Percentiles rank a stretch among this genome's conserved stretches.
These are phyloP conservation scores for Verticillium albo-atrum DNA, from an alignment of 2,329 filamentous ascomycete species.

Conservation along the genomic window DNA sequence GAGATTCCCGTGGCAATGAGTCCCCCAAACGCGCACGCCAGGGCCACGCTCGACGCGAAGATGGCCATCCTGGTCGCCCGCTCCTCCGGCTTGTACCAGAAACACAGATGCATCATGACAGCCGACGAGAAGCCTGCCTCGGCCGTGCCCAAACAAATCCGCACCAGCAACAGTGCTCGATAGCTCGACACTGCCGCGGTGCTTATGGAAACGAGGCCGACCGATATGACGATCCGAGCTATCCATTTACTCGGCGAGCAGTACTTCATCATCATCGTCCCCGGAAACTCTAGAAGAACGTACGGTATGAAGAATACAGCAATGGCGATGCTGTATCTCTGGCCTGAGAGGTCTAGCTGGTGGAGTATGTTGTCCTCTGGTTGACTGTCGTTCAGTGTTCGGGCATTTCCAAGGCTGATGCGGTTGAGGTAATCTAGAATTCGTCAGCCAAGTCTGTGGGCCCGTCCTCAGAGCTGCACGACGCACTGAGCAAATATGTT, in stretches of 20 bases:
- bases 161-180: slow-evolving; percentile 35
- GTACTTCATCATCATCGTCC: slow-evolving; percentile 23
- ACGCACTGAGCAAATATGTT: slow-evolving; percentile 21
- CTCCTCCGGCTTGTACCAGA: slow-evolving; percentile 58
- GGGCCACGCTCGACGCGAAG: slow-evolving; percentile 52
- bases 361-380: slow-evolving; percentile 23
- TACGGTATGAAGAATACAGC: slow-evolving; percentile 21
- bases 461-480: background rate
- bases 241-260: slow-evolving; percentile 25
- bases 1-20: slow-evolving; percentile 49
- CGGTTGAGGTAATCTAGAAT: slow-evolving; percentile 16
- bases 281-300: slow-evolving; percentile 21
- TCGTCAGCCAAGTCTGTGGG: background rate
- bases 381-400: slow-evolving; percentile 22
- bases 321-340: slow-evolving; percentile 20
- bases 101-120: slow-evolving; percentile 52
- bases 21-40: slow-evolving; percentile 57
- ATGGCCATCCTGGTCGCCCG: slow-evolving; percentile 52
- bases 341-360: slow-evolving; percentile 19
- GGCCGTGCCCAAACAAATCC: slow-evolving; percentile 44
- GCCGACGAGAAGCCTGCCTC: slow-evolving; percentile 49
- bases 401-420: slow-evolving; percentile 23
- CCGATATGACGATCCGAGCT: slow-evolving; percentile 32
- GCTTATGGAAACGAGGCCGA: slow-evolving; percentile 45
- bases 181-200: slow-evolving; percentile 42